phyloP scores from a whole-genome alignment of 352 stramenopile species.

The Globisporangium megalacanthum region DNA sequence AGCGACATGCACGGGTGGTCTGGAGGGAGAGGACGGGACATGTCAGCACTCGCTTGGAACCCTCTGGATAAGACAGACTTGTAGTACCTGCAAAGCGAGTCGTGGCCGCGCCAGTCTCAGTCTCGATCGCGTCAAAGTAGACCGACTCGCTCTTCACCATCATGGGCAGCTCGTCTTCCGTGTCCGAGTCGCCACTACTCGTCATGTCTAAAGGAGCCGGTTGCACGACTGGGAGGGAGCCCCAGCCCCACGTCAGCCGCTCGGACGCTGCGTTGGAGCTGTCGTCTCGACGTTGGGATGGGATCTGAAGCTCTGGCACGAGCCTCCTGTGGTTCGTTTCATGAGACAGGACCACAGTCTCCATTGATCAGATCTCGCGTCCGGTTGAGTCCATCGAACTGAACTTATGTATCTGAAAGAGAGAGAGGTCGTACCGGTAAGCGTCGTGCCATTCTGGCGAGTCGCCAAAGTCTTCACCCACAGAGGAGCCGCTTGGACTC shows the following conservation, averaged over 20 bases:
- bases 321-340: background rate
- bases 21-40: background rate
- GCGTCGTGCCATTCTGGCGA: slow-evolving; percentile 26
- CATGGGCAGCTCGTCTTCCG: slow-evolving; percentile 21
- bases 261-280: slow-evolving; percentile 18
- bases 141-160: slow-evolving; percentile 71
- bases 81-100: slow-evolving; percentile 8
- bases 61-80: too few species aligned
- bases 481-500: slow-evolving; percentile 6
- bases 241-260: slow-evolving; percentile 51
- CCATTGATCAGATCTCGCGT: too few species aligned
- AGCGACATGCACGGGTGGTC: slow-evolving; percentile 69
- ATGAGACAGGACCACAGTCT: background rate
- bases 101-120: slow-evolving; percentile 9
- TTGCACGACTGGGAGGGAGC: slow-evolving; percentile 35
- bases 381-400: too few species aligned
- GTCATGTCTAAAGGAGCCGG: background rate
- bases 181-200: slow-evolving; percentile 10
- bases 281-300: slow-evolving; percentile 5
- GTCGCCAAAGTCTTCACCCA: background rate
- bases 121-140: slow-evolving; percentile 77
- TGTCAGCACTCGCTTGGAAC: background rate
- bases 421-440: slow-evolving; percentile 15
- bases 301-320: slow-evolving; percentile 7
- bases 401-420: too few species aligned